Evolutionary conservation across 352 stramenopile genomes (phyloP), one percentile per base, ranked within the genome.

Genomic region (Pythium vanterpoolii): DNA sequence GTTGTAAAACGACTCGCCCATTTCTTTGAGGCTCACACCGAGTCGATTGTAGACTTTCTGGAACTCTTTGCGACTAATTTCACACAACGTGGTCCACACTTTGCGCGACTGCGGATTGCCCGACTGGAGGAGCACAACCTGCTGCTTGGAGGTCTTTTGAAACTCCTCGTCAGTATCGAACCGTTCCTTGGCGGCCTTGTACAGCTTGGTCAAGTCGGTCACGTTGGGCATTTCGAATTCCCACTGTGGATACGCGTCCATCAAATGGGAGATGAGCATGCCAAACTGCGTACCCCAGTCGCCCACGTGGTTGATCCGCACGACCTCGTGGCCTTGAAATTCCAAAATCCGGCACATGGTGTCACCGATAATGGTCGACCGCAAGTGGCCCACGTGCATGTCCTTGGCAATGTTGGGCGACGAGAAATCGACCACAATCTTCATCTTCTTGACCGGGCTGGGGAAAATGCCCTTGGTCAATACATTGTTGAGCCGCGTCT

Each of bases 181-280:
- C 54, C 94, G 89, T 63, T 97, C 90, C 79, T 99, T 96, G 8
- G 88, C 86, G 24, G 79, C 82, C 83, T 95, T 93, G 78, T 95
- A 91, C 45, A 91, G 67, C 68, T 85, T 73, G 19, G 97, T 99
- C 50, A 99, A 78, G 74, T 99, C 96, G 21, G 81, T 94, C 71
- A 99, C 98, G 67, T 99, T 96, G 16, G 96, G 95, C 64, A 96
- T 72, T 88, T 94, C 68, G 44, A 81, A 68, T 66, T 97, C 79
- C 85, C 78, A 98, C 77, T 75, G 97, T 70, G 56, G 97, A 77
- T 98, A 99, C 62, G 96, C 95, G 67, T 99, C 97, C 54, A 97
- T 98, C 46, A 99, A 82, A 75, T 99, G 97, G 69, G 97, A 96
- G 74, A 99, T 99, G 13, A 99, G 85, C 98, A 99, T 99, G 42